phyloP scores from a whole-genome alignment of 2,329 filamentous ascomycete genomes.

The Decorospora gaudefroyi region DNA sequence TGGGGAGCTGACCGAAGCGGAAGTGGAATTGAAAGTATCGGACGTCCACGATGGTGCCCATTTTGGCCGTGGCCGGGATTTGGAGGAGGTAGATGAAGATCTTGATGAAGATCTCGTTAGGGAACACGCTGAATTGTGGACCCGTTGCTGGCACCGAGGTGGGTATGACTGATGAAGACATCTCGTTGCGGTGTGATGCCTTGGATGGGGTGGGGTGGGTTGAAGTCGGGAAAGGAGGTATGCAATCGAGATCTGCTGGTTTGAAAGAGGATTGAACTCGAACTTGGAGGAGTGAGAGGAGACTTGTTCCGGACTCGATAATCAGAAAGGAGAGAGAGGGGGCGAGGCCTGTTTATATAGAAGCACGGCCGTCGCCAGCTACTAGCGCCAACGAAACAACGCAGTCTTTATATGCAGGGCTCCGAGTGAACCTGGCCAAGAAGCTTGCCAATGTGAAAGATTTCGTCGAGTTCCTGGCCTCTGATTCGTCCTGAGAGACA shows the following conservation, averaged over 20 bases:
- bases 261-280: background rate
- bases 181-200: conserved; percentile 1
- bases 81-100: conserved; percentile 18
- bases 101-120: conserved; percentile 19
- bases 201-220: no score
- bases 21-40: background rate
- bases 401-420: no score
- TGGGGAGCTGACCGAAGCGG: background rate
- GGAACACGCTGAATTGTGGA: conserved; percentile 14
- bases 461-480: background rate
- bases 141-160: conserved; percentile 2
- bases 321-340: background rate
- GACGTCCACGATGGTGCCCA: background rate
- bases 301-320: background rate
- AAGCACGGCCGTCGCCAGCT: background rate
- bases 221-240: no score
- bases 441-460: no score
- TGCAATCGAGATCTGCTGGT: conserved; percentile 6
- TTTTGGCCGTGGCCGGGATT: background rate
- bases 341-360: conserved; percentile 4
- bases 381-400: background rate
- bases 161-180: conserved; percentile 10
- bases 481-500: background rate
- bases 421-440: no score
- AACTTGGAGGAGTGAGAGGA: background rate